Base-by-base conservation (phyloP, 768 basidiomycete genomes). In the Amanita brunnescens region DNA sequence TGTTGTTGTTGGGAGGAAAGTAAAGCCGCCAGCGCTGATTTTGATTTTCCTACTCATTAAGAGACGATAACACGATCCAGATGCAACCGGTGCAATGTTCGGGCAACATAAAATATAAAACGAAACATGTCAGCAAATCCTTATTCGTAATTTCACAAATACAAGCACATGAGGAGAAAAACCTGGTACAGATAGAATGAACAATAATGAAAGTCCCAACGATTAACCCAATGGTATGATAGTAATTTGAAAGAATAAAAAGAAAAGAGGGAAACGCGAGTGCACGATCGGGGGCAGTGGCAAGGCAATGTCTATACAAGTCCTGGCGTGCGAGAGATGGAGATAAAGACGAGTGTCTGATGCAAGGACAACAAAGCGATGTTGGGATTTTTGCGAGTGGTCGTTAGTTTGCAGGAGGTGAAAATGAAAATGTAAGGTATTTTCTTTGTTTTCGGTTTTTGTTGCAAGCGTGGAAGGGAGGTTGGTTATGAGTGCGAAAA, bases 171-270 rank as follows among this genome's bases (percentile, higher is more conserved):
- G 39, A 44, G 40, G 30, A 23, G 29, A 21, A 50, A 34, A 37
- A 39, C 14, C 26, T 7, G 26, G 33, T 39, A 24, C 35, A 55
- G 8, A 33, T 39, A 37, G 30, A 6, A 44, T 16, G 14, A 44
- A 14, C 12, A 44, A 29, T 4, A 29, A 7, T 29, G 7, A 29
- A 30, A 32, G 42, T 44, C 42, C 42, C 42, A 30, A 16, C 6
- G 16, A 44, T 44, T 29, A 42, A 49, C 32, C 14, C 39, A 12
- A 40, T 44, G 45, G 41, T 41, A 47, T 29, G 20, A 45, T 32
- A 21, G 53, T 32, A 23, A 42, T 44, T 41, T 43, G 33, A 39
- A 51, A 39, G 29, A 47, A 42, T 20, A 40, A 37, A 51, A 42
- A 39, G 13, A 39, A 39, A 38, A 29, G n/a, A 35, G 20, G 47